Conservation (phyloP, 2,329 filamentous ascomycete species). For the Curvularia verruculosa region DNA sequence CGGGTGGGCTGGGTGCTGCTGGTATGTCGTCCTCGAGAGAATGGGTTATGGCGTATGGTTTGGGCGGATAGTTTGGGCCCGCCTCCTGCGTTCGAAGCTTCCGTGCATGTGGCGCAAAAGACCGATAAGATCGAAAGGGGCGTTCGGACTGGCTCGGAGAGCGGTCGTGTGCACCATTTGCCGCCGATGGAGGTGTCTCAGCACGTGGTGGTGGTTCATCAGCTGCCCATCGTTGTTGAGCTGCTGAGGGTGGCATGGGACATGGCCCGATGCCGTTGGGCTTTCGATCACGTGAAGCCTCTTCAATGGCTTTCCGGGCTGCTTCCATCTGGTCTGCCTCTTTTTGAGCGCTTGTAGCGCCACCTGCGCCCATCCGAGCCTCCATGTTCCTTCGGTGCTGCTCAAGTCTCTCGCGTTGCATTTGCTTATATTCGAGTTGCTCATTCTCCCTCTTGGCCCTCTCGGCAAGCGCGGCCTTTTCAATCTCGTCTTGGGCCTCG, state of each 20-base stretch:
- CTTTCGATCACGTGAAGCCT: conserved; percentile 14
- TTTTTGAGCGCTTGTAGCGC: conserved; percentile 7
- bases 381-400: conserved; percentile 12
- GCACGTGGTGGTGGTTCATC: conserved; percentile 23
- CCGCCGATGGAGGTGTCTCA: conserved; percentile 18
- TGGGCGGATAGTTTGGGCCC: conserved; percentile 18
- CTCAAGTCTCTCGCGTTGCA: conserved; percentile 12
- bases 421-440: conserved; percentile 12
- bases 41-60: conserved; percentile 25
- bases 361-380: conserved; percentile 9
- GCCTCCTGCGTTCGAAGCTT: conserved; percentile 27
- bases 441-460: conserved; percentile 11
- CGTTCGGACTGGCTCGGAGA: conserved; percentile 26
- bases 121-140: conserved; percentile 27
- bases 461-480: conserved; percentile 11
- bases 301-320: conserved; percentile 14
- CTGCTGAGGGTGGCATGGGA: conserved; percentile 6
- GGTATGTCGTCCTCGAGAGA: conserved; percentile 41
- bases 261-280: neutral
- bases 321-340: conserved; percentile 14
- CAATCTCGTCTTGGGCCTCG: conserved; percentile 11
- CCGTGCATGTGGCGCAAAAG: conserved; percentile 26
- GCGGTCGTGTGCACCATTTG: conserved; percentile 16
- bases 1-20: conserved; percentile 44
- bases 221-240: conserved; percentile 6